Percentiles rank a stretch among this genome's conserved stretches.
phyloP scores from a whole-genome alignment of 2,329 filamentous ascomycete genomes.

The Lachnellula hyalina region DNA sequence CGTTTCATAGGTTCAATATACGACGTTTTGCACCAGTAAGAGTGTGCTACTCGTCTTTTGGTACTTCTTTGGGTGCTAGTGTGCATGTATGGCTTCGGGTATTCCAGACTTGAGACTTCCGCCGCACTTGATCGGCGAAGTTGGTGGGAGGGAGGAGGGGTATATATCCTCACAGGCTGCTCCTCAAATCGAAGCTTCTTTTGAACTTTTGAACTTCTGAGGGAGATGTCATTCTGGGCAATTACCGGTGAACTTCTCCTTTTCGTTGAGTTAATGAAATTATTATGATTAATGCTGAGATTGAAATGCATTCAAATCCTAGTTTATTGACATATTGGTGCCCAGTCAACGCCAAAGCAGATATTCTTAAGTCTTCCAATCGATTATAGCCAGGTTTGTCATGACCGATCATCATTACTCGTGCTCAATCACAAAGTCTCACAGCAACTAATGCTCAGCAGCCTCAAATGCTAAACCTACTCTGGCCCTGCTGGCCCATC shows the following conservation, averaged over 20 bases:
- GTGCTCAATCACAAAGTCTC: background rate
- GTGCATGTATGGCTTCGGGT: background rate
- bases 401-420: background rate
- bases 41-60: background rate
- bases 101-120: too few relatives aligned
- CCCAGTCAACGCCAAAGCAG: background rate
- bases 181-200: too few relatives aligned
- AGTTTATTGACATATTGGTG: background rate
- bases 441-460: background rate
- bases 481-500: constrained; percentile 4
- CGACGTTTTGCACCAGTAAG: background rate
- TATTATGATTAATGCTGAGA: background rate
- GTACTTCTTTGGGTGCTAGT: background rate
- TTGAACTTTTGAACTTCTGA: too few relatives aligned
- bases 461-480: constrained; percentile 1
- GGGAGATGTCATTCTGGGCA: too few relatives aligned
- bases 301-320: background rate
- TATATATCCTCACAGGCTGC: too few relatives aligned
- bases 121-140: too few relatives aligned
- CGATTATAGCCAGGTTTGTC: too few relatives aligned
- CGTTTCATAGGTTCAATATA: background rate
- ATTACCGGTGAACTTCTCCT: too few relatives aligned
- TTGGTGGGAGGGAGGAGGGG: background rate
- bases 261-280: too few relatives aligned
- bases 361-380: background rate